phyloP scores from a whole-genome alignment of 106 monocot species.

The Posidonia australis region DNA sequence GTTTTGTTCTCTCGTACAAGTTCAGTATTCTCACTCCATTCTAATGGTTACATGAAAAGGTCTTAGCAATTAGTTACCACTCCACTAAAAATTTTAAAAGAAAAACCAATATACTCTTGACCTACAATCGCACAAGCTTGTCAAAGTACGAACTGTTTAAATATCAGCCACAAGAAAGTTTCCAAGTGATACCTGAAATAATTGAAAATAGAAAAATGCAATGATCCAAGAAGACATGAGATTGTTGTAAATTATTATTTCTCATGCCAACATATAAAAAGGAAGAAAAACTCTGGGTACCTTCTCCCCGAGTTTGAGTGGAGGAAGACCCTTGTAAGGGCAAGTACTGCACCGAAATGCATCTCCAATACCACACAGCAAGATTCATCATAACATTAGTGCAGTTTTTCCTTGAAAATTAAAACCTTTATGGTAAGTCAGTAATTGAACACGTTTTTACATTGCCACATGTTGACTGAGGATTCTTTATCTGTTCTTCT shows the following conservation, averaged over 20 bases:
- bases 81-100: neutral
- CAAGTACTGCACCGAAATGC: constrained; percentile 75
- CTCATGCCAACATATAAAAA: neutral
- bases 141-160: constrained; percentile 6
- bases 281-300: constrained; percentile 13
- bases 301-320: constrained; percentile 75
- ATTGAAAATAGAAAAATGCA: too few relatives aligned
- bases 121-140: neutral
- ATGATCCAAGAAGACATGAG: neutral
- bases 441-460: constrained; percentile 22
- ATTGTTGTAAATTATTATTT: neutral
- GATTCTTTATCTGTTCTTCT: constrained; percentile 65
- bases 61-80: too few relatives aligned
- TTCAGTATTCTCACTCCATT: too few relatives aligned
- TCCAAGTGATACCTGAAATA: constrained; percentile 39
- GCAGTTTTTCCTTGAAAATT: neutral
- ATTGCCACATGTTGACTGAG: constrained; percentile 84
- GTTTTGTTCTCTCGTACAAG: too few relatives aligned
- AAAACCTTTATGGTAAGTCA: neutral
- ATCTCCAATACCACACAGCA: constrained; percentile 90
- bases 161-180: constrained; percentile 69
- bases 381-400: neutral
- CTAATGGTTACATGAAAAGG: neutral
- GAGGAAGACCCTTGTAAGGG: constrained; percentile 82
- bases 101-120: too few relatives aligned